Percentiles rank a stretch among this genome's conserved stretches.
These are phyloP conservation scores for Peterozyma toletana DNA, from an alignment of 805 yeast species.

Conservation along the genomic window DNA sequence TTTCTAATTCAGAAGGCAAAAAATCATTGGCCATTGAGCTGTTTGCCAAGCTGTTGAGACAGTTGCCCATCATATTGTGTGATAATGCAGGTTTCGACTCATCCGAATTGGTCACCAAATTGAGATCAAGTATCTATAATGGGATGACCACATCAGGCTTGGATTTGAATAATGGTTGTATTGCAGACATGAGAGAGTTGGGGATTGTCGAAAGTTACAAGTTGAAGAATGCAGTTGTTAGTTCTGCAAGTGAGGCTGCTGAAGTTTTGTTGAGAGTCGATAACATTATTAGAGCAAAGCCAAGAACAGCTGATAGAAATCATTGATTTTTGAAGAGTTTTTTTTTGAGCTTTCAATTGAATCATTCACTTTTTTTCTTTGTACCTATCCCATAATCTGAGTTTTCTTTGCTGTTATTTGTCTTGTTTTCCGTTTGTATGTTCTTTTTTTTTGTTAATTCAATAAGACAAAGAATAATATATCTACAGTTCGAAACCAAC, in stretches of 20 bases:
- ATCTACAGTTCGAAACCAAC: no score
- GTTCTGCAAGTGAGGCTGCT: slow-evolving; percentile 97
- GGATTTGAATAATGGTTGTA: slow-evolving; percentile 74
- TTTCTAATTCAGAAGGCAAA: slow-evolving; percentile 90
- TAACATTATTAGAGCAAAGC: slow-evolving; percentile 93
- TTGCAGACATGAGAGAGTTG: slow-evolving; percentile 90
- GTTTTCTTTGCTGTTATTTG: slow-evolving; percentile 1
- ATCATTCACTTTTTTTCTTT: no score
- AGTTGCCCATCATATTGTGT: slow-evolving; percentile 89
- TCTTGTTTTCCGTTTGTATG: no score
- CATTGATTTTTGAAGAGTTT: slow-evolving; percentile 1
- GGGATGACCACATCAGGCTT: slow-evolving; percentile 91
- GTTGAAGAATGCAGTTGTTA: slow-evolving; percentile 87
- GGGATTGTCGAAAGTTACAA: slow-evolving; percentile 93
- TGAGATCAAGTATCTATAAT: slow-evolving; percentile 84
- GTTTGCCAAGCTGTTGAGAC: slow-evolving; percentile 89
- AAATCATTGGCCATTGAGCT: slow-evolving; percentile 91
- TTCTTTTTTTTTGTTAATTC: no score
- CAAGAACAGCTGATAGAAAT: slow-evolving; percentile 91
- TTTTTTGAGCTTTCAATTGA: no score
- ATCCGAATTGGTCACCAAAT: slow-evolving; percentile 81
- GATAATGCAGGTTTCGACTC: slow-evolving; percentile 98
- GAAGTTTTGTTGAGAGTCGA: slow-evolving; percentile 94
- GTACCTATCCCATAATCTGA: no score
- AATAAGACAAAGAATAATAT: no score